Base-by-base conservation (phyloP, 306 rosid genomes). In the Hippophae gyantsensis region DNA sequence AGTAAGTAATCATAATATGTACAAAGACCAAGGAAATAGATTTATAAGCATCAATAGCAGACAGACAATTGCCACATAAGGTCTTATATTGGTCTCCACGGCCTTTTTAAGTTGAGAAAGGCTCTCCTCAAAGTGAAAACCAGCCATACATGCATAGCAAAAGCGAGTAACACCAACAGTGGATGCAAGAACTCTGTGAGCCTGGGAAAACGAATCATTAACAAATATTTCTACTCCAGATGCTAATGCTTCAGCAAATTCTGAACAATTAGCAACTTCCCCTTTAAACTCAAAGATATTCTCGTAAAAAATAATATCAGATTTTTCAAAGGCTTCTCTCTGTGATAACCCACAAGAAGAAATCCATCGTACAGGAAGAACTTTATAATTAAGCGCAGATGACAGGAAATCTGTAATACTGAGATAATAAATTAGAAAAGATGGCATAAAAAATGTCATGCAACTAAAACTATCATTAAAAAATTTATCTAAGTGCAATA, bases 41-140 rank as follows among this genome's bases (percentile, higher is more conserved):
- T 40, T 13, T n/a, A 54, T 1, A 47, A 42, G 41, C 10, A 42
- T 23, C n/a, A 43, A 2, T 12, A 70, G n/a, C 40, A 62, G 68
- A 74, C 95, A 50, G 83, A 92, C 96, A 79, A 87, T 82, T 66
- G 93, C 95, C 70, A 80, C 76, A 75, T 83, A 85, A n/a, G 95
- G 96, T 58, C 78, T 79, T 57, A 42, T 68, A 71, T 75, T 54
- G 61, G 76, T 58, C 61, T 76, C 75, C 10, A 77, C 76, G 48
- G 80, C 68, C 56, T 74, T 76, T 64, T 72, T 83, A 56, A 88
- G 69, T 46, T 65, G 72, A 66, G 47, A 48, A 47, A 87, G 75
- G 61, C 80, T 80, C 77, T 83, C 84, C 64, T 92, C 89, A 48
- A 92, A 78, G 76, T 83, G 85, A 82, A 92, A 92, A 71, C 89